Base-by-base conservation (phyloP, 305 asterid genomes). In the Andrographis paniculata region DNA sequence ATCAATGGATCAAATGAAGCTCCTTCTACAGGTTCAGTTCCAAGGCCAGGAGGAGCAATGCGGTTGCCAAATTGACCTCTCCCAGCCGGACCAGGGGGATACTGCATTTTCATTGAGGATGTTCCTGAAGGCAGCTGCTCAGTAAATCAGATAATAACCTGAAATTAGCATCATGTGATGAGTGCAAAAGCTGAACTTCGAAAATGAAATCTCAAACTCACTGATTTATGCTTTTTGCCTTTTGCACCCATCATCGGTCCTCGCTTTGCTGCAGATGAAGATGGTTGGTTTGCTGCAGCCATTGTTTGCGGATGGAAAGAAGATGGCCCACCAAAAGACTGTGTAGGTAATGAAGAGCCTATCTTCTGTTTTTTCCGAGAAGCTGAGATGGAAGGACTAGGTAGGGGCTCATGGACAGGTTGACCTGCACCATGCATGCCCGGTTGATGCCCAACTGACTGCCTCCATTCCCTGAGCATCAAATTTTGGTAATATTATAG, bases 401-500 rank as follows among this genome's bases (percentile, higher is more conserved):
- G 73, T 38, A 59, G 38, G 43, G 70, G 70, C 31, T 72, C 76
- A 6, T 68, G 76, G 65, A 42, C 57, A 17, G 73, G 64, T 64
- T 66, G 77, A 65, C 52, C 51, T 36, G 70, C 38, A 31, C 62
- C 63, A 45, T 17, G 75, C 68, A 64, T 62, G 50, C 74, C 78
- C 5, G 74, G 71, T 52, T 82, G n/a, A n/a, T n/a, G n/a, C n/a
- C n/a, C n/a, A n/a, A n/a, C n/a, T n/a, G n/a, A n/a, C 60, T 75
- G 87, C 63, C 95, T 78, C 96, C 93, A 76, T 65, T 80, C 95
- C 73, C 98, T 89, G 62, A 59, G n/a, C n/a, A n/a, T 48, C 21
- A 57, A 23, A 14, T 58, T 54, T 28, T 37, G 36, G 54, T 38
- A 9, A 56, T 24, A n/a, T 38, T n/a, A n/a, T n/a, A n/a, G n/a